Evolutionary conservation across 78 protist species (phyloP).

Genomic region (Dictyostelium brefeldianum): DNA sequence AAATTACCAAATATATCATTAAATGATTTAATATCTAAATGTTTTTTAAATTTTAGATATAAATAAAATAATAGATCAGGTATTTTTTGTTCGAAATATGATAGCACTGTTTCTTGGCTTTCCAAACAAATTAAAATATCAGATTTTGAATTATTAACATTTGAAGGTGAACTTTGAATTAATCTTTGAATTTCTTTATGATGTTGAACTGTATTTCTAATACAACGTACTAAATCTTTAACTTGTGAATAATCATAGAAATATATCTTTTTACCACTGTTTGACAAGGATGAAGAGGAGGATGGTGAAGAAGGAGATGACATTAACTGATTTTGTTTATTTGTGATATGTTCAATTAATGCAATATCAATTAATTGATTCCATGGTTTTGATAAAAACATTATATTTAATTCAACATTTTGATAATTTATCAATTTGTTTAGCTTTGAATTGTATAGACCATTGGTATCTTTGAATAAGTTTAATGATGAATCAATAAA

Average conservation of each 20-base stretch:
- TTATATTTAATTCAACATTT: background rate
- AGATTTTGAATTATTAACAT: background rate
- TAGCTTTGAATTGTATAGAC: background rate
- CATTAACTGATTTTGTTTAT: background rate
- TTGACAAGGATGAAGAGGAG: background rate
- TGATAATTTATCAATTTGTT: background rate
- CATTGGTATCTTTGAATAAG: conserved; percentile 7
- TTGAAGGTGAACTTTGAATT: background rate
- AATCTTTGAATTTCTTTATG: conserved; percentile 31
- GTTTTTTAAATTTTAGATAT: conserved; percentile 27
- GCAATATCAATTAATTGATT: conserved; percentile 37
- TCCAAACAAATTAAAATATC: background rate
- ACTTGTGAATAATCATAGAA: conserved; percentile 26
- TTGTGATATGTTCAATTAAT: background rate
- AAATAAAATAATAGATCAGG: conserved; percentile 31
- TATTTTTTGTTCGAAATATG: conserved; percentile 28
- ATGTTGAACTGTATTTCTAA: conserved; percentile 51
- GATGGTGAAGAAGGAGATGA: background rate
- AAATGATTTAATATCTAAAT: background rate
- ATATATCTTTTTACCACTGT: background rate
- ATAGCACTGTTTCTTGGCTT: conserved; percentile 2
- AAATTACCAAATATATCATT: background rate
- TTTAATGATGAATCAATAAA: conserved; percentile 42
- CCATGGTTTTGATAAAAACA: conserved; percentile 36
- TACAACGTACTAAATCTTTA: conserved; percentile 40